Evolutionary conservation across 805 yeast species (phyloP).

Genomic region (Lachancea sp.): DNA sequence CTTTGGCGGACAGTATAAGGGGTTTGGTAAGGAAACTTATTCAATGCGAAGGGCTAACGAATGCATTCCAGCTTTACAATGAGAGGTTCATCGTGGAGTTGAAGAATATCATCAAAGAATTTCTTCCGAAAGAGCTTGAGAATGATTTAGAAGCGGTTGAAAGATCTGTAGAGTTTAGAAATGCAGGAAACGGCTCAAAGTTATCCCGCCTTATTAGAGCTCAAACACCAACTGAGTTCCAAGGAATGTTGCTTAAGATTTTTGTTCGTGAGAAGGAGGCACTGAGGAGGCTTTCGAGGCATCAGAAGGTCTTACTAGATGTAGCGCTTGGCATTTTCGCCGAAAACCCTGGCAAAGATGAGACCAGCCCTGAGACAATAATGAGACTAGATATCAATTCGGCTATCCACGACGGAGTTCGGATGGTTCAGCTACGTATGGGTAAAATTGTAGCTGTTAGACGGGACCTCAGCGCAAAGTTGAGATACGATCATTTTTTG

Average conservation of each 20-base stretch:
- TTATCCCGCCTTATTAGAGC: slow-evolving; percentile 49
- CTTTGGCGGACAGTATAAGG: slow-evolving; percentile 39
- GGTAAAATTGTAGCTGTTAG: slow-evolving; percentile 74
- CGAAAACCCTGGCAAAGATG: slow-evolving; percentile 22
- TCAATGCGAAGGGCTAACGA: slow-evolving; percentile 52
- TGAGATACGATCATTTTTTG: slow-evolving; percentile 56
- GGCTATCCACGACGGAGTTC: slow-evolving; percentile 62
- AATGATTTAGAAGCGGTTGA: slow-evolving; percentile 5
- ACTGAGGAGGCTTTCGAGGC: slow-evolving; percentile 63
- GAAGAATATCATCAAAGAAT: slow-evolving; percentile 59
- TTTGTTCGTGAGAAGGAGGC: slow-evolving; percentile 65
- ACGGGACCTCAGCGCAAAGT: slow-evolving; percentile 56
- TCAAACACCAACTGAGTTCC: slow-evolving; percentile 70
- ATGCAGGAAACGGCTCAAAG: slow-evolving; percentile 34
- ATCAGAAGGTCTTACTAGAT: slow-evolving; percentile 74
- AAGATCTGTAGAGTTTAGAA: slow-evolving; percentile 11
- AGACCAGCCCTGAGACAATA: slow-evolving; percentile 30
- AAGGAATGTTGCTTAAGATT: slow-evolving; percentile 55
- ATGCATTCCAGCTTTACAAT: slow-evolving; percentile 59
- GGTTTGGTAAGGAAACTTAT: slow-evolving; percentile 49
- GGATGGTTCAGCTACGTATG: slow-evolving; percentile 66
- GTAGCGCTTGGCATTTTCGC: slow-evolving; percentile 47
- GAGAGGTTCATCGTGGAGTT: slow-evolving; percentile 64
- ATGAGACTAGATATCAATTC: slow-evolving; percentile 61
- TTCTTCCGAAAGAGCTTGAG: slow-evolving; percentile 47